Evolutionary conservation across 129 eudicot genomes (phyloP).

Genomic region (Lonicera japonica): DNA sequence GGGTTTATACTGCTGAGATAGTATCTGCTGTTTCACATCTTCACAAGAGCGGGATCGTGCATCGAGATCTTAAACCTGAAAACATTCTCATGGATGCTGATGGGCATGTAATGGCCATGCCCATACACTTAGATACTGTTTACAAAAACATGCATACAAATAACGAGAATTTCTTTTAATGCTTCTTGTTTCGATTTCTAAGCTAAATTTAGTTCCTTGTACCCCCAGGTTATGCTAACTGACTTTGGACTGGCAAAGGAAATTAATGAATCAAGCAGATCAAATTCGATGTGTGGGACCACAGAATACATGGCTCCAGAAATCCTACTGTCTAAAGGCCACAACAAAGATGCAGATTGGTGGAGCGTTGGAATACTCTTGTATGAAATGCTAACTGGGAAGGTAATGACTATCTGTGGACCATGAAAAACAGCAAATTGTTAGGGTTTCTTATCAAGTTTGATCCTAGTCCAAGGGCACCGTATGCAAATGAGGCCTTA

Average conservation of each 20-base stretch:
- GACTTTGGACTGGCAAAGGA: slow-evolving; percentile 97
- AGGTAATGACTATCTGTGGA: slow-evolving; percentile 38
- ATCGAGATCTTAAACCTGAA: slow-evolving; percentile 96
- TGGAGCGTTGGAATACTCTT: slow-evolving; percentile 92
- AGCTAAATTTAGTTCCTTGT: neutral
- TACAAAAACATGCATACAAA: slow-evolving; percentile 4
- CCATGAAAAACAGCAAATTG: neutral
- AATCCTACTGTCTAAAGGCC: slow-evolving; percentile 78
- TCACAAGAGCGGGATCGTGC: slow-evolving; percentile 87
- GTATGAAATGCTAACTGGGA: slow-evolving; percentile 86
- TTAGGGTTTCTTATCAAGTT: slow-evolving; percentile 1
- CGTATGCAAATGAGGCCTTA: too few relatives aligned
- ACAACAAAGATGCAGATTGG: slow-evolving; percentile 95
- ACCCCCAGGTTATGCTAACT: slow-evolving; percentile 70
- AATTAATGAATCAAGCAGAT: slow-evolving; percentile 82
- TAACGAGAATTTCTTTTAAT: neutral
- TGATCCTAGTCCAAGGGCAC: neutral
- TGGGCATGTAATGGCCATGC: slow-evolving; percentile 70
- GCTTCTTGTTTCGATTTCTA: neutral
- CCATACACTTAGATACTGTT: slow-evolving; percentile 5
- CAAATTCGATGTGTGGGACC: slow-evolving; percentile 94
- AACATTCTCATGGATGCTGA: slow-evolving; percentile 95
- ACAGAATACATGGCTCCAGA: slow-evolving; percentile 99
- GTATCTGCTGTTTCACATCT: slow-evolving; percentile 98
- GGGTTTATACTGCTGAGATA: slow-evolving; percentile 89